Evolutionary conservation across 2,329 filamentous ascomycete genomes (phyloP), one percentile per base, ranked within the genome.

Genomic region (Chalara sp.): DNA sequence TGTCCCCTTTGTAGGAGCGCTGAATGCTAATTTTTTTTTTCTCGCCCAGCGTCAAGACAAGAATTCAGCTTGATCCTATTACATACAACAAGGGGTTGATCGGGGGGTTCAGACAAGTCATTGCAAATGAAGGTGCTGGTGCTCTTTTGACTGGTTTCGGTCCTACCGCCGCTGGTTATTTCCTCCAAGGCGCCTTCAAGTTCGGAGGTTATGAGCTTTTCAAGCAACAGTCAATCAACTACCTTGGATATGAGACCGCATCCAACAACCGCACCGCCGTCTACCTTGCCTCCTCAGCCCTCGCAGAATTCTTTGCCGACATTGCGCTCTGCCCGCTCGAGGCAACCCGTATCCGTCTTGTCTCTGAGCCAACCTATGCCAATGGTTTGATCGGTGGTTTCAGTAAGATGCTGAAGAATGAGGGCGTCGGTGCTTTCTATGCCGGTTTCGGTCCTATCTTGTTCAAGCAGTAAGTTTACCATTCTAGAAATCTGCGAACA

Each of bases 161-260:
- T 62, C 89, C 89, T 65, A 95, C 89, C 68, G 83, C 84, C 62
- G 87, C 89, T 60, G 89, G 89, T 72, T 95, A 95, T 78, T 95
- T 95, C 84, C 84, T 95, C 65, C 89, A 95, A 77, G 89, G 89
- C 69, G 86, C 88, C 65, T 84, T 93, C 80, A 95, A 95, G 78
- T 93, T 93, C 72, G 89, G 89, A 72, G 89, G 89, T 70, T 95
- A 95, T 74, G 89, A 95, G 76, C 85, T 95, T 76, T 95, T 95
- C 86, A 95, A 95, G 85, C 82, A 91, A 77, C 87, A 93, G 75
- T 81, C 76, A 68, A 93, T 95, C 73, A 86, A 89, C 78, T 56
- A 78, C 57, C 73, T 95, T 66, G 89, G 89, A 67, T 83, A 84
- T 69, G 87, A 91, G 73, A 81, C 76, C 59, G 87, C 87, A 63